These are phyloP conservation scores for Litchi chinensis DNA, from an alignment of 345 rosid species.

Conservation along the genomic window DNA sequence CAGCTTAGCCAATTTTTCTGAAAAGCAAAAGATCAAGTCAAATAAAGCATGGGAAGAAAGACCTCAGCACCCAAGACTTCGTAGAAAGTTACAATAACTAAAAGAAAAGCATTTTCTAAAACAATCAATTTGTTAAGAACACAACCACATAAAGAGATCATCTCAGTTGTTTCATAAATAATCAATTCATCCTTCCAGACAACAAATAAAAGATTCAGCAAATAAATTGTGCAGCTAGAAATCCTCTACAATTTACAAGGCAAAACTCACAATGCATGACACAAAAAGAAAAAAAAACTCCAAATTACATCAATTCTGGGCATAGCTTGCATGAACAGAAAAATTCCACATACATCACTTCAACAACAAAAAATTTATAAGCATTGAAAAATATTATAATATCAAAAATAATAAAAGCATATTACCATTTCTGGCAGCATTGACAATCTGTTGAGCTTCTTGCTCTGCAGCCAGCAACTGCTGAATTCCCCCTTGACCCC, in stretches of 20 bases:
- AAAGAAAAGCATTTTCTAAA: background rate
- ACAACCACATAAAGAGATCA: background rate
- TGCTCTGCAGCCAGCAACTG: slow-evolving; percentile 90
- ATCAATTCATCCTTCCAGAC: background rate
- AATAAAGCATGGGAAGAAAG: background rate
- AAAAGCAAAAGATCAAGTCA: slow-evolving; percentile 3
- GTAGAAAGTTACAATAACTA: background rate
- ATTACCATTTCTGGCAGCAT: slow-evolving; percentile 64
- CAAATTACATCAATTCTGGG: background rate
- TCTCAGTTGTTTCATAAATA: background rate
- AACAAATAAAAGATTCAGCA: background rate
- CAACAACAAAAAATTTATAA: background rate
- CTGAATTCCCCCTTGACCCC: slow-evolving; percentile 87
- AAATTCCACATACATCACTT: background rate
- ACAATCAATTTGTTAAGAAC: background rate
- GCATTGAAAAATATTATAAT: background rate
- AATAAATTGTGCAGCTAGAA: background rate
- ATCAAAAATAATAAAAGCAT: background rate
- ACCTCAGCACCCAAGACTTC: background rate
- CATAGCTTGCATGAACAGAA: background rate
- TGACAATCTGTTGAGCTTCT: slow-evolving; percentile 89
- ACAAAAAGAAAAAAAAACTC: background rate
- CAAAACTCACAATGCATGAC: background rate
- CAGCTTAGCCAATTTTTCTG: slow-evolving; percentile 81
- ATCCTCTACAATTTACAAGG: background rate